Evolutionary conservation across 106 monocot genomes (phyloP).

Genomic region (Allium sativum): DNA sequence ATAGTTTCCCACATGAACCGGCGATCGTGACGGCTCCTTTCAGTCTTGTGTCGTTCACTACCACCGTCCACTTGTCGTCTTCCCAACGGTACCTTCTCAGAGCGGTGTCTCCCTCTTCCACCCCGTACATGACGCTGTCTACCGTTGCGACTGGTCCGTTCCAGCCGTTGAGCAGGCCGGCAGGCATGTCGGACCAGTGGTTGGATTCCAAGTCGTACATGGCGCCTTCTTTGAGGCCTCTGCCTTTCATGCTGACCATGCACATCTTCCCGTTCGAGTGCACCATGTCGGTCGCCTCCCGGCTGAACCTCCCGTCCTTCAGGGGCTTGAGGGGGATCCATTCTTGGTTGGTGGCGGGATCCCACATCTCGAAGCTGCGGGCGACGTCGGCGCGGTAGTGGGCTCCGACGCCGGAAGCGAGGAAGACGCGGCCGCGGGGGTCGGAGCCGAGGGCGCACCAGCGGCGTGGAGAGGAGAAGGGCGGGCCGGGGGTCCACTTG

Average conservation of each 20-base stretch:
- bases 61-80: conserved; percentile 1
- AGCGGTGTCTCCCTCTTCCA: not conserved
- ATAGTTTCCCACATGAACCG: not conserved
- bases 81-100: conserved; percentile 6
- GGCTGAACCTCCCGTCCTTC: conserved; percentile 70
- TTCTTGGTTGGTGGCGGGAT: conserved; percentile 1
- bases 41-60: not conserved
- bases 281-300: conserved; percentile 51
- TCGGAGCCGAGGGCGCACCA: conserved; percentile 57
- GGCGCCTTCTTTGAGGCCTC: conserved; percentile 39
- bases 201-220: conserved; percentile 35
- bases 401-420: conserved; percentile 52
- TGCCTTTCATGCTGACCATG: conserved; percentile 45
- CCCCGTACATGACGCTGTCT: not conserved
- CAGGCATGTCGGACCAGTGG: conserved; percentile 68
- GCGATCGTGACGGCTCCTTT: conserved; percentile 1
- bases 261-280: conserved; percentile 41
- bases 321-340: conserved; percentile 50
- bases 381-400: conserved; percentile 44
- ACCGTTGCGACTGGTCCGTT: conserved; percentile 41
- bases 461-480: conserved; percentile 47
- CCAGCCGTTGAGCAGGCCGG: conserved; percentile 60
- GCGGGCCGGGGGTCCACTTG: conserved; percentile 42
- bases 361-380: conserved; percentile 39
- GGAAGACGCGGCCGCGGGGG: conserved; percentile 24